phyloP scores from a whole-genome alignment of 2,329 filamentous ascomycete species.

The Ascochyta koolunga region DNA sequence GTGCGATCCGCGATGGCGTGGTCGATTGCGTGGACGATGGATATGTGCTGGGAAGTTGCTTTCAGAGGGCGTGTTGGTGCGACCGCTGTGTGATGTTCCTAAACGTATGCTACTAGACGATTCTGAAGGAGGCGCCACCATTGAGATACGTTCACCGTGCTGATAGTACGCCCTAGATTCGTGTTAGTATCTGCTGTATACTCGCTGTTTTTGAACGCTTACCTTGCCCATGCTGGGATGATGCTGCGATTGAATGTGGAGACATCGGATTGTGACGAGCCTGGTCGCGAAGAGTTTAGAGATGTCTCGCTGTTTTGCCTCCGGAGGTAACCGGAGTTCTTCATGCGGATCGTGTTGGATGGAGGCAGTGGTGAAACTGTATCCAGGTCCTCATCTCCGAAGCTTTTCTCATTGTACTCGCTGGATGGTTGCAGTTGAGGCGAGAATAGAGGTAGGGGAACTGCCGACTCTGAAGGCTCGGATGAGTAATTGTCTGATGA shows the following conservation, averaged over 20 bases:
- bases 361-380: slow-evolving; percentile 48
- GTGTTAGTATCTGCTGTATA: slow-evolving; percentile 17
- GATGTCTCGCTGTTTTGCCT: slow-evolving; percentile 44
- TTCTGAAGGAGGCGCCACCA: slow-evolving; percentile 44
- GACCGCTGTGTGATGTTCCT: slow-evolving; percentile 45
- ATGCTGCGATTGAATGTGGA: slow-evolving; percentile 43
- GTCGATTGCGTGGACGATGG: slow-evolving; percentile 48
- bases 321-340: slow-evolving; percentile 47
- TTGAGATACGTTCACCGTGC: slow-evolving; percentile 43
- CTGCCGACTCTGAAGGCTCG: slow-evolving; percentile 39
- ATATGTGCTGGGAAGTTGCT: slow-evolving; percentile 46
- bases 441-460: slow-evolving; percentile 47
- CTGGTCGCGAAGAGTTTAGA: slow-evolving; percentile 40
- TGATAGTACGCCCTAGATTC: slow-evolving; percentile 44
- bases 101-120: slow-evolving; percentile 39
- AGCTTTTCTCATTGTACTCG: slow-evolving; percentile 39
- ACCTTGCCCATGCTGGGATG: slow-evolving; percentile 49
- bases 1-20: slow-evolving; percentile 38
- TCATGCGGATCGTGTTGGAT: slow-evolving; percentile 45
- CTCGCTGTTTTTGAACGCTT: slow-evolving; percentile 2
- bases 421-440: slow-evolving; percentile 21
- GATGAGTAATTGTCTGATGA: slow-evolving; percentile 44
- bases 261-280: slow-evolving; percentile 45
- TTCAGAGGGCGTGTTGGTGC: slow-evolving; percentile 46
- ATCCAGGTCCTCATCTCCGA: slow-evolving; percentile 46